Conservation (phyloP, 345 rosid species). For the Populus alba region DNA sequence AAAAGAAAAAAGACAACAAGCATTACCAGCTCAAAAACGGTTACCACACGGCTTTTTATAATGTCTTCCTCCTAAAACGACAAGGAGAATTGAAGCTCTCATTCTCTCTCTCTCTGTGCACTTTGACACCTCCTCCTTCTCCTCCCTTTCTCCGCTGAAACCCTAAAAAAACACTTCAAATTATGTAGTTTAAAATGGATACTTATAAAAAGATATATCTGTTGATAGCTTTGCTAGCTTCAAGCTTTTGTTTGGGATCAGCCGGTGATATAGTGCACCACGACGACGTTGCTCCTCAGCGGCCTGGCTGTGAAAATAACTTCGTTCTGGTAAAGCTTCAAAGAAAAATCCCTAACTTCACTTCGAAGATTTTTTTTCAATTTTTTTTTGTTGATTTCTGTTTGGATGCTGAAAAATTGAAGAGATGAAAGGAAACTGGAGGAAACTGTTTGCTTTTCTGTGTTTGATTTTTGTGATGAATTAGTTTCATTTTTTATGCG, state of each 20-base stretch:
- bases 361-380: background rate
- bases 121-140: constrained; percentile 3
- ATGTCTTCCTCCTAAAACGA: constrained; percentile 29
- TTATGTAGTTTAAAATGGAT: constrained; percentile 6
- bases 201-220: constrained; percentile 9
- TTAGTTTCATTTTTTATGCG: background rate
- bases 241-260: constrained; percentile 32
- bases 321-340: constrained; percentile 64
- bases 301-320: constrained; percentile 86
- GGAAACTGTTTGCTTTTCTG: background rate
- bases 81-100: background rate
- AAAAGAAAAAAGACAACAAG: background rate
- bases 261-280: constrained; percentile 93
- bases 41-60: constrained; percentile 31
- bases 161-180: constrained; percentile 3
- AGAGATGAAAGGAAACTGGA: background rate
- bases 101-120: background rate
- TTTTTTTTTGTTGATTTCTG: background rate
- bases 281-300: constrained; percentile 65
- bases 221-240: constrained; percentile 27
- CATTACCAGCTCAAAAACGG: constrained; percentile 30
- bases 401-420: background rate
- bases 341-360: background rate
- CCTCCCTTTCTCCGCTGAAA: background rate
- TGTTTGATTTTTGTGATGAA: background rate